Base-by-base conservation (phyloP, 2,329 filamentous ascomycete genomes). In the Aspergillus transmontanensis region DNA sequence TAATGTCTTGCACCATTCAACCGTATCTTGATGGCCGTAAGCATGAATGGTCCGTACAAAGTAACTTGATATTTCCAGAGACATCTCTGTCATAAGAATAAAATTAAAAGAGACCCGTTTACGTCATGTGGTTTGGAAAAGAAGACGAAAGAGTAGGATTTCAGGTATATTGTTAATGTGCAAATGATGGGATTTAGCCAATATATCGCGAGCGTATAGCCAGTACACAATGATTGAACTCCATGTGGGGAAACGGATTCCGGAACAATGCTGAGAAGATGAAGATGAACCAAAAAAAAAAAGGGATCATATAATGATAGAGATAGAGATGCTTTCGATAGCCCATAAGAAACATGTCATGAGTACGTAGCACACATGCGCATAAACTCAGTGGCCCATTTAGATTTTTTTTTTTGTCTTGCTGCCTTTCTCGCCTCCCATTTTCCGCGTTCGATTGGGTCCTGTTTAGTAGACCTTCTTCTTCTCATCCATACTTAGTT, bases 401-500 rank as follows among this genome's bases (percentile, higher is more conserved):
- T 21, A 21, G 9, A 32, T 16, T 54, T 36, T 36, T 7, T 28
- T 32, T 45, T 30, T 6, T 21, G 36, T 28, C 7, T 59, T 54
- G 26, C 16, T 11, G 26, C 30, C 30, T 57, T 58, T 65, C 61
- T 59, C 21, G 46, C n/a, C n/a, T 41, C 23, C 30, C 41, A n/a
- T 34, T 41, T 41, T 41, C 16, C 39, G 19, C 51, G 21, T 46
- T 60, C 19, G 9, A 6, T 36, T 9, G 28, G 30, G 46, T 23
- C 28, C 11, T 21, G 54, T 64, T 64, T 87, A 99, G 84, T 99
- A 99, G 71, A 99, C 95, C 87, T 99, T 99, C 89, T 99, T 99
- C 92, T 99, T 99, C 88, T 99, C 95, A 81, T 99, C 95, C 80
- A 98, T 94, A 79, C 92, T 96, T 85, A 98, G 91, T 80, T 97